These are phyloP conservation scores for Claviceps africana DNA, from an alignment of 2,329 filamentous ascomycete genomes.

Conservation along the genomic window DNA sequence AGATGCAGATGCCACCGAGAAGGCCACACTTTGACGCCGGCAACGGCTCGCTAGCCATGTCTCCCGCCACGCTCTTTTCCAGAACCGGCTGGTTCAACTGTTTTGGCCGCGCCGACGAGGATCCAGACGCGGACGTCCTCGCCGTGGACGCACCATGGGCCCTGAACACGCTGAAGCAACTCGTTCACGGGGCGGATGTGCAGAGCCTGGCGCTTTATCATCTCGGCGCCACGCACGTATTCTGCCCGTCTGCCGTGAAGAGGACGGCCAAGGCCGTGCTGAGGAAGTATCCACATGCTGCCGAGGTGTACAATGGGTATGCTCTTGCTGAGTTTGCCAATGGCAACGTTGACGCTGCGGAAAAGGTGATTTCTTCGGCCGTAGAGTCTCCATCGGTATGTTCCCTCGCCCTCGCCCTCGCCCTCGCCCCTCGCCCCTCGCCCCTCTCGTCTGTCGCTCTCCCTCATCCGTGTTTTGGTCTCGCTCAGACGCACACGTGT, in stretches of 20 bases:
- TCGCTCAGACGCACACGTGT: neutral
- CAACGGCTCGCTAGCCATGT: slow-evolving; percentile 18
- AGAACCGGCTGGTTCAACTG: slow-evolving; percentile 30
- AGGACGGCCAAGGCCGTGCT: slow-evolving; percentile 62
- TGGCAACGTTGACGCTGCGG: slow-evolving; percentile 42
- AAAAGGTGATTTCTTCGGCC: slow-evolving; percentile 53
- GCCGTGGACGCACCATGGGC: slow-evolving; percentile 32
- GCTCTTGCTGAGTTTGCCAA: slow-evolving; percentile 54
- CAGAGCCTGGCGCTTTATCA: slow-evolving; percentile 48
- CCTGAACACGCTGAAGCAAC: slow-evolving; percentile 38
- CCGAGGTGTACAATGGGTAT: slow-evolving; percentile 66
- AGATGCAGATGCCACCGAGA: slow-evolving; percentile 11
- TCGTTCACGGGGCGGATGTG: slow-evolving; percentile 32
- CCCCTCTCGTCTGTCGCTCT: too few species aligned
- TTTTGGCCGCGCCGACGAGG: slow-evolving; percentile 16
- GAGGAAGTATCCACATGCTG: slow-evolving; percentile 49
- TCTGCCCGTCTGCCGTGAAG: slow-evolving; percentile 38
- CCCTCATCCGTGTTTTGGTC: neutral
- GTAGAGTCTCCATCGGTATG: slow-evolving; percentile 26
- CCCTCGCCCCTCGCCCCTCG: too few species aligned
- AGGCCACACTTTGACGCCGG: slow-evolving; percentile 18
- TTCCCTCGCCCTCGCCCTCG: too few species aligned
- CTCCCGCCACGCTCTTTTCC: slow-evolving; percentile 40
- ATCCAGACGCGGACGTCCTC: slow-evolving; percentile 6
- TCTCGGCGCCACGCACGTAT: slow-evolving; percentile 48